These are phyloP conservation scores for Cyanodermella asteris DNA, from an alignment of 2,329 filamentous ascomycete genomes.

Conservation along the genomic window DNA sequence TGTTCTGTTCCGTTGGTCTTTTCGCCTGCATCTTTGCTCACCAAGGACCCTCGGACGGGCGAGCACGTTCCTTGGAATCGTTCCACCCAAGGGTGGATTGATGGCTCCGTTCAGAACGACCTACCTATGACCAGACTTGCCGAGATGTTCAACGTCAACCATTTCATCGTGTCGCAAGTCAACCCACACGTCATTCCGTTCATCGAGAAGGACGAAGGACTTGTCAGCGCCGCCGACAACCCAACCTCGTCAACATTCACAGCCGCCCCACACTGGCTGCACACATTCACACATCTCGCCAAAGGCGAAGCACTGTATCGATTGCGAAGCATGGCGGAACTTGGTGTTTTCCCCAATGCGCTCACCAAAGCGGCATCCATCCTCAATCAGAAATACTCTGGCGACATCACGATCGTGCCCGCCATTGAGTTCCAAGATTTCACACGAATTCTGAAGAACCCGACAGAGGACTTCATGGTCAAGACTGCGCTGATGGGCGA, in stretches of 20 bases:
- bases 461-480: conserved; percentile 68
- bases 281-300: conserved; percentile 47
- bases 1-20: conserved; percentile 84
- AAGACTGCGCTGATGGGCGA: conserved; percentile 58
- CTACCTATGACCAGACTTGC: conserved; percentile 73
- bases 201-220: conserved; percentile 48
- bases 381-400: conserved; percentile 75
- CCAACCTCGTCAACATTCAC: conserved; percentile 12
- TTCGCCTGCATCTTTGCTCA: conserved; percentile 52
- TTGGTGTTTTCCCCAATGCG: conserved; percentile 59
- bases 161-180: conserved; percentile 92
- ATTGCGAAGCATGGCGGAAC: conserved; percentile 57
- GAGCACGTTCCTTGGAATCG: conserved; percentile 67
- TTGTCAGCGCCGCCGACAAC: conserved; percentile 16
- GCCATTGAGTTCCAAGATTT: conserved; percentile 55
- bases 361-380: conserved; percentile 61
- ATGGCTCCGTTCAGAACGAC: conserved; percentile 88
- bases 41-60: conserved; percentile 67
- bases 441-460: conserved; percentile 59
- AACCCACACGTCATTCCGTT: conserved; percentile 89
- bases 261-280: conserved; percentile 30
- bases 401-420: conserved; percentile 84
- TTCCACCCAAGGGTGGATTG: conserved; percentile 68
- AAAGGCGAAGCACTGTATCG: conserved; percentile 63
- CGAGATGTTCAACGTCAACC: conserved; percentile 95